Evolutionary conservation across 805 yeast species (phyloP), one percentile per base, ranked within the genome.

Genomic region (Metschnikowia matae): DNA sequence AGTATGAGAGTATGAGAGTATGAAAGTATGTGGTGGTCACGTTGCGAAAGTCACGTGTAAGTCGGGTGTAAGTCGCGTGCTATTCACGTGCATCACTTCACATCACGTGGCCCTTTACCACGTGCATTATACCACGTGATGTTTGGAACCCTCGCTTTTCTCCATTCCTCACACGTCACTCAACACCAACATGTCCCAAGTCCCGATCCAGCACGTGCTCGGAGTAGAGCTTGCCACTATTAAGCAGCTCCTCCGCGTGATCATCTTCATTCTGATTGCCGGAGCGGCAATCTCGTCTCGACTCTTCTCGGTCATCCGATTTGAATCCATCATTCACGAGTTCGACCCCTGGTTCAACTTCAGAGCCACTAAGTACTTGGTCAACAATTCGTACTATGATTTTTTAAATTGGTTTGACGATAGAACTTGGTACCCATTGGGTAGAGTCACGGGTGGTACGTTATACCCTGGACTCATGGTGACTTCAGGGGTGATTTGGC

Each of bases 361-460:
- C 75, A 77, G 99, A 57, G 99, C 99, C 40, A 88, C 99, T n/a
- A 87, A 87, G 68, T 89, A 89, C 68, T 78, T 94, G 57, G 96
- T 89, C 31, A 74, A 81, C 40, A 83, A 89, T 63, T 85, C 94
- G 6, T 92, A 82, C 68, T 86, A 90, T 74, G 91, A 90, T 58
- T 95, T 94, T 64, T 78, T 95, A 63, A 94, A 94, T 68, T 94
- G 99, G 99, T 94, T 94, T 63, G 99, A 94, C 67, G 97, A 92
- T 67, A 82, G 96, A 65, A 92, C 99, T 17, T 94, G 99, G 99
- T 94, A 94, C 68, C 99, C 99, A 17, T 77, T 94, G 58, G 99
- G 99, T 18, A 82, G 99, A 73, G 99, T 94, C 63, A 94, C 99
- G 11, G 99, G 99, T 60, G 99, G 99, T 51, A 95, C 99, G 1